Evolutionary conservation across 768 basidiomycete genomes (phyloP), one percentile per base, ranked within the genome.

Genomic region (Podaxis sp.): DNA sequence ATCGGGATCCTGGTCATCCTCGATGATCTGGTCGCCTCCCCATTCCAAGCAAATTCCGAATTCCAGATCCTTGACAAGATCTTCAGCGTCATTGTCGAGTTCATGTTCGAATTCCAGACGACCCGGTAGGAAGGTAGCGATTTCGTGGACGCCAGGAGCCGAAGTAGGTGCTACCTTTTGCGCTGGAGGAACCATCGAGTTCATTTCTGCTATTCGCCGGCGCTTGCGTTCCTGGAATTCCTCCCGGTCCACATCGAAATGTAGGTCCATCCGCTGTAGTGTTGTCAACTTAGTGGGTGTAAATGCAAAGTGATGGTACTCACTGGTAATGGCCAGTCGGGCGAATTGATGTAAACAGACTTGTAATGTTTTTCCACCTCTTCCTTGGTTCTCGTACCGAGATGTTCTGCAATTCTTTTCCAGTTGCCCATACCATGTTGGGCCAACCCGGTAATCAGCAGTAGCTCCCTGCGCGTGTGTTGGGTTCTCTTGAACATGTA

Each of bases 71-170:
- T 98, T 98, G 66, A 98, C 90, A 2, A 93, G 75, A 68, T 96
- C 90, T 72, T 99, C 96, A 0, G 96, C 96, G 56, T 99, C 96
- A 72, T 99, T 97, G 70, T 98, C 96, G 4, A 94, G 77, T 74
- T 99, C 96, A 68, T 96, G 95, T 71, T 99, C 96, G 71, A 99
- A 99, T 74, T 99, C 96, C 38, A 99, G 82, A n/a, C 96, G 88
- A 15, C 96, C 96, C 8, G 96, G 96, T 71, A 99, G 89, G 76
- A 90, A 98, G 0, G 90, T 90, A 15, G 90, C 87, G 43, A 98
- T 83, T 76, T 99, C 96, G 72, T 98, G 96, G 15, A 93, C 86
- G 3, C 87, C 93, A 2, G 96, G 96, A 0, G 90, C 87, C 5
- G 96, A 98, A 5, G 91, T 93, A 3, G 95, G 90, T 1, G 90